Conservation (phyloP, 1,284 basidiomycete species). For the Testicularia cyperi region DNA sequence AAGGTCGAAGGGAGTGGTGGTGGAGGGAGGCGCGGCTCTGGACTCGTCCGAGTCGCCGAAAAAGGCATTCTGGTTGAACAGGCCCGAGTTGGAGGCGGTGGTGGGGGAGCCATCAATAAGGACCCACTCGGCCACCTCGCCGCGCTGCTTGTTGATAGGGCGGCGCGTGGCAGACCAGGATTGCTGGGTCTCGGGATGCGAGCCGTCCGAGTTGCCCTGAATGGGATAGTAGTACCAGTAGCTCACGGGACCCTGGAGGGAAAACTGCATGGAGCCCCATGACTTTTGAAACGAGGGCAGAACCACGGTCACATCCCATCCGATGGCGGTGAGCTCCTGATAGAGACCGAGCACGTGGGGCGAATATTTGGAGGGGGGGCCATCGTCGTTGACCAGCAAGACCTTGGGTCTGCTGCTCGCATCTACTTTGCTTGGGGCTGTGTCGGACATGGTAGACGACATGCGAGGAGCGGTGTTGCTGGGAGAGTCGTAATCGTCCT, state of each 20-base stretch:
- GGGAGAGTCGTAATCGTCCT: neutral
- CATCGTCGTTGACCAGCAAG: constrained; percentile 58
- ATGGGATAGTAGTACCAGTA: constrained; percentile 60
- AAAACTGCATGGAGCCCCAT: constrained; percentile 55
- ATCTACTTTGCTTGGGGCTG: no score
- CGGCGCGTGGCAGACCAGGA: constrained; percentile 52
- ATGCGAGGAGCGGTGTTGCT: neutral
- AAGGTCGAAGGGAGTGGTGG: constrained; percentile 40
- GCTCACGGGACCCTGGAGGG: constrained; percentile 34
- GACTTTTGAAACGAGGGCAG: constrained; percentile 51
- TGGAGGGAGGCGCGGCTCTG: constrained; percentile 8
- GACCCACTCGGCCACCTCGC: constrained; percentile 56
- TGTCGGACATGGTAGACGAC: neutral
- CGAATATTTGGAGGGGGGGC: constrained; percentile 49
- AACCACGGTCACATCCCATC: constrained; percentile 56
- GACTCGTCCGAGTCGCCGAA: constrained; percentile 16
- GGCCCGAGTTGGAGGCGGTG: constrained; percentile 53
- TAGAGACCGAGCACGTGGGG: constrained; percentile 56
- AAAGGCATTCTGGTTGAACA: constrained; percentile 47
- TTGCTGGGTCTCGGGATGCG: constrained; percentile 24
- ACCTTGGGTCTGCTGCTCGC: constrained; percentile 35
- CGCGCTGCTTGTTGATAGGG: constrained; percentile 33
- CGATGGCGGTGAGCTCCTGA: constrained; percentile 31
- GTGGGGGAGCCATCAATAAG: constrained; percentile 56
- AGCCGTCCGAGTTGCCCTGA: constrained; percentile 39